Conservation (phyloP, 2,329 filamentous ascomycete genomes). For the Ceratocystis harringtonii region DNA sequence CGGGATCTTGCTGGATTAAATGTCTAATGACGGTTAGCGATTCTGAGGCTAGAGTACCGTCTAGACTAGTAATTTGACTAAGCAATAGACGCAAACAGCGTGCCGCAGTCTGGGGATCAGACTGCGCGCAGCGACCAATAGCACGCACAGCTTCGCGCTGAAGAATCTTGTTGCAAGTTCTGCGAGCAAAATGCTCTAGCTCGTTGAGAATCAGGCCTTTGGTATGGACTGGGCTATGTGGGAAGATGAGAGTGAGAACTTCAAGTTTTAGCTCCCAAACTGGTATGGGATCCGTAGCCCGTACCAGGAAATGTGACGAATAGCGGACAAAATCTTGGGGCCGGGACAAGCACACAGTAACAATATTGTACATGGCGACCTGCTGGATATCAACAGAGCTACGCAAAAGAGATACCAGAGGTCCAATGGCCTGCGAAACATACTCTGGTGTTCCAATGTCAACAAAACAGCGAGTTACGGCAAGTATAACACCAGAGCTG, state of each 20-base stretch:
- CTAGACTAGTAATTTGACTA: slow-evolving; percentile 73
- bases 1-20: slow-evolving; percentile 80
- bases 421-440: slow-evolving; percentile 60
- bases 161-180: slow-evolving; percentile 50
- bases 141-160: slow-evolving; percentile 82
- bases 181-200: slow-evolving; percentile 79
- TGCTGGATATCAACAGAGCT: slow-evolving; percentile 78
- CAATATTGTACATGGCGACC: slow-evolving; percentile 83
- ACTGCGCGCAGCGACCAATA: slow-evolving; percentile 84
- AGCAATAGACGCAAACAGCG: slow-evolving; percentile 73
- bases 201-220: slow-evolving; percentile 85
- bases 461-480: slow-evolving; percentile 70
- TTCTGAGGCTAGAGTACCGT: slow-evolving; percentile 79
- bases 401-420: slow-evolving; percentile 70
- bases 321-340: slow-evolving; percentile 78
- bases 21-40: slow-evolving; percentile 90
- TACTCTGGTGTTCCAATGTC: slow-evolving; percentile 71
- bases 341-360: slow-evolving; percentile 67
- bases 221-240: slow-evolving; percentile 56
- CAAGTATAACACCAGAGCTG: slow-evolving; percentile 82
- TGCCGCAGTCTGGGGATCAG: slow-evolving; percentile 51
- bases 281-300: slow-evolving; percentile 59
- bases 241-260: slow-evolving; percentile 78
- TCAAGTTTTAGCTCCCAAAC: slow-evolving; percentile 91
- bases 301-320: slow-evolving; percentile 76